These are phyloP conservation scores for Penicillium olsonii DNA, from an alignment of 2,329 filamentous ascomycete species.

Conservation along the genomic window DNA sequence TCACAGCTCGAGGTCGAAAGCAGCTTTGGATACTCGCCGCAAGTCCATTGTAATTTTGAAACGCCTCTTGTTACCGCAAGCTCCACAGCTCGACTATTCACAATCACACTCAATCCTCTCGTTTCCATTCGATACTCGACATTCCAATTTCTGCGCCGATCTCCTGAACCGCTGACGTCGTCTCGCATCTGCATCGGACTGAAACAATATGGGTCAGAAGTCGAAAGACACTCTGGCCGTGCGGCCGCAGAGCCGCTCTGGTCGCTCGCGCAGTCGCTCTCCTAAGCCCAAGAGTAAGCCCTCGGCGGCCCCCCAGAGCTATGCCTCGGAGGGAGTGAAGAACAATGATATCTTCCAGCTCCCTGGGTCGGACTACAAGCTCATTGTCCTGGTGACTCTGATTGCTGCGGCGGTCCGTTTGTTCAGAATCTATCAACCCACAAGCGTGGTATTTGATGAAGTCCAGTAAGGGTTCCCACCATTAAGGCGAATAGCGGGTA, in stretches of 20 bases:
- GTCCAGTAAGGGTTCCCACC: constrained; percentile 74
- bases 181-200: constrained; percentile 11
- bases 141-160: constrained; percentile 12
- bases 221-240: constrained; percentile 40
- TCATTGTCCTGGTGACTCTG: constrained; percentile 71
- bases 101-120: constrained; percentile 1
- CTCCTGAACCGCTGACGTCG: constrained; percentile 8
- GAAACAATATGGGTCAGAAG: constrained; percentile 30
- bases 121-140: constrained; percentile 3
- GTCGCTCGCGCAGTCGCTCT: constrained; percentile 42
- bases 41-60: constrained; percentile 7
- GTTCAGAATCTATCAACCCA: constrained; percentile 94
- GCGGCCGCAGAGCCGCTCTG: constrained; percentile 34
- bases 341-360: constrained; percentile 93
- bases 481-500: background rate
- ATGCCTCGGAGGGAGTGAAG: constrained; percentile 58
- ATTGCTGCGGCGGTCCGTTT: constrained; percentile 78
- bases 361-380: constrained; percentile 78
- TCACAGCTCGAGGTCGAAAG: constrained; percentile 18
- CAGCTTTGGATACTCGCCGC: constrained; percentile 10
- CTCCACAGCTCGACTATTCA: background rate
- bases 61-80: constrained; percentile 3
- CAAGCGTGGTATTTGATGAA: constrained; percentile 97
- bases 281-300: constrained; percentile 42
- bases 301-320: constrained; percentile 37